These are phyloP conservation scores for Acanthamoeba lenticulata DNA, from an alignment of 208 protist genomes.

Conservation along the genomic window DNA sequence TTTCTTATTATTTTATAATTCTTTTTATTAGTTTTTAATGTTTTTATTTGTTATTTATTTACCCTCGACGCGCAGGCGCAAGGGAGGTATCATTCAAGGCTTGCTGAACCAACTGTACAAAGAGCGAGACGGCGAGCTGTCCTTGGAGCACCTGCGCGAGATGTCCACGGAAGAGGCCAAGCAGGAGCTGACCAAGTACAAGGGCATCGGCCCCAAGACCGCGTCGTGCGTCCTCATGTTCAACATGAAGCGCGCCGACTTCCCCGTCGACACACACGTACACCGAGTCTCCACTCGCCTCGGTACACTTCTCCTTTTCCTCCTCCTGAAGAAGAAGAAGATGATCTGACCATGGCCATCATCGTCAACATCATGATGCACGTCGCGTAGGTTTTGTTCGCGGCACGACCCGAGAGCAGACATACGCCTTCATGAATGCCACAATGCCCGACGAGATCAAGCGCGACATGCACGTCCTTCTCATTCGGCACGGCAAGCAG, in stretches of 20 bases:
- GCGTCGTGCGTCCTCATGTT: conserved; percentile 13
- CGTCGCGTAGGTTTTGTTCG: background rate
- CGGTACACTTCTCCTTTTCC: background rate
- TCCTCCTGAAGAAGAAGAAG: background rate
- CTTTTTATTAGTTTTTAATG: background rate
- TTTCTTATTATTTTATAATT: background rate
- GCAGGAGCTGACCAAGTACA: background rate
- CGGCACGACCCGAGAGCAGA: background rate
- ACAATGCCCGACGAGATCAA: conserved; percentile 43
- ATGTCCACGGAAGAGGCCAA: conserved; percentile 20
- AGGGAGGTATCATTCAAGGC: background rate
- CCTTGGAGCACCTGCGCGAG: conserved; percentile 11
- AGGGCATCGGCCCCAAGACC: conserved; percentile 38
- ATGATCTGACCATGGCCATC: background rate
- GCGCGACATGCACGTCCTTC: conserved; percentile 38
- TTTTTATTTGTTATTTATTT: background rate
- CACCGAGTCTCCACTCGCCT: background rate
- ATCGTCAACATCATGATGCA: background rate
- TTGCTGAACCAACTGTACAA: background rate
- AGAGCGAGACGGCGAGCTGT: background rate
- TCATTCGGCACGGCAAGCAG: conserved; percentile 23
- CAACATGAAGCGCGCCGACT: conserved; percentile 20
- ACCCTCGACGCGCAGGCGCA: background rate
- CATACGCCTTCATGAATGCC: background rate
- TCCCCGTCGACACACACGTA: conserved; percentile 1